These are phyloP conservation scores for Fraxinus platypoda DNA, from an alignment of 305 asterid species.

Conservation along the genomic window DNA sequence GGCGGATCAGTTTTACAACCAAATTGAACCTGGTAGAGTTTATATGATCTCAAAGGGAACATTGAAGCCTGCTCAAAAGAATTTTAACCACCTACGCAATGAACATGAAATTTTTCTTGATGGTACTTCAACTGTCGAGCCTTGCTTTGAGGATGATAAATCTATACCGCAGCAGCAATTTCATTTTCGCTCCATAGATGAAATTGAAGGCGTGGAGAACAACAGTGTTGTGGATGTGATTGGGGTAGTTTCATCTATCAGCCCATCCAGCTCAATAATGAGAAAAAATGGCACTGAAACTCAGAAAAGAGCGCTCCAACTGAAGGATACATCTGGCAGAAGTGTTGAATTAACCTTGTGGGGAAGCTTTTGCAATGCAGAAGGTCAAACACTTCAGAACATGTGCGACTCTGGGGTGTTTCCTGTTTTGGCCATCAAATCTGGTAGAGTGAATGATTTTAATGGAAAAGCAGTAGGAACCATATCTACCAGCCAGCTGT, in stretches of 20 bases:
- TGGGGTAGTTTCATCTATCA: constrained; percentile 70
- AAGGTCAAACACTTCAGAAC: constrained; percentile 67
- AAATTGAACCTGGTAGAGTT: constrained; percentile 70
- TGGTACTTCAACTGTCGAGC: constrained; percentile 52
- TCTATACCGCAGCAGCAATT: constrained; percentile 84
- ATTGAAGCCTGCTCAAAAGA: constrained; percentile 67
- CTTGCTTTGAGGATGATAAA: constrained; percentile 68
- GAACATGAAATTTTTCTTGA: constrained; percentile 64
- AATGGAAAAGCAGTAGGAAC: constrained; percentile 21
- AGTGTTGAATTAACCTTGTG: constrained; percentile 76
- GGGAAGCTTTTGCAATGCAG: constrained; percentile 52
- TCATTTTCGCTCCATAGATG: constrained; percentile 67
- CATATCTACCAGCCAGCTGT: constrained; percentile 58
- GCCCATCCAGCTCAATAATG: constrained; percentile 71
- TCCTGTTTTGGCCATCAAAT: constrained; percentile 88
- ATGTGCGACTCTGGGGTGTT: constrained; percentile 74
- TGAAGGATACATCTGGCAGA: constrained; percentile 82
- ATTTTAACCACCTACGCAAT: constrained; percentile 73
- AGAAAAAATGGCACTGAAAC: constrained; percentile 81
- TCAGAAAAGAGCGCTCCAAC: constrained; percentile 73
- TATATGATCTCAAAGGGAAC: constrained; percentile 75
- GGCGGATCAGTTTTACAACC: constrained; percentile 70
- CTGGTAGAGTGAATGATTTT: constrained; percentile 46
- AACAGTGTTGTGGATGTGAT: constrained; percentile 69
- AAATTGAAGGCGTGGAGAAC: constrained; percentile 67